Conservation (phyloP, 2,329 filamentous ascomycete species). For the Aulographum hederae region DNA sequence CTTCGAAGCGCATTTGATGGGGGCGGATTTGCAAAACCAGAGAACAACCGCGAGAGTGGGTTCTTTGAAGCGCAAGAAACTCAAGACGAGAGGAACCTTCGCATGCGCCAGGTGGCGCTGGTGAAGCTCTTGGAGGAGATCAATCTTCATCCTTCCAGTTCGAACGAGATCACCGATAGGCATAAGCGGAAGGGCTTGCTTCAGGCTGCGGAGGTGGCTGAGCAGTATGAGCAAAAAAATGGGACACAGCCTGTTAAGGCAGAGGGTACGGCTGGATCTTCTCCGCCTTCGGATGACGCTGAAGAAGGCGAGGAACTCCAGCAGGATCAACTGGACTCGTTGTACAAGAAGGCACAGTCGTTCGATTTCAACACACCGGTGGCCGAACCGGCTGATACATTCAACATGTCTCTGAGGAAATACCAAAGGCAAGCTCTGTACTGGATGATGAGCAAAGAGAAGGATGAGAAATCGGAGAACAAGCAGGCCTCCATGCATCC, state of each 20-base stretch:
- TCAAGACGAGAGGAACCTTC: conserved; percentile 63
- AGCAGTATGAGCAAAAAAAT: conserved; percentile 42
- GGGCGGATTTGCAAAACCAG: conserved; percentile 40
- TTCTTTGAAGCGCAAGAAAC: conserved; percentile 78
- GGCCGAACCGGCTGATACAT: conserved; percentile 65
- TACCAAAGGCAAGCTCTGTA: conserved; percentile 92
- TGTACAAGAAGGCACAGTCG: conserved; percentile 91
- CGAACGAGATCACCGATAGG: conserved; percentile 56
- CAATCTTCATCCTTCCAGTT: conserved; percentile 55
- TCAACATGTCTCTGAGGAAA: conserved; percentile 65
- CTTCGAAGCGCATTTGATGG: conserved; percentile 56
- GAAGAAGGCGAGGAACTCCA: conserved; percentile 86
- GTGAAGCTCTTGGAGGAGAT: conserved; percentile 83
- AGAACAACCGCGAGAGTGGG: conserved; percentile 52
- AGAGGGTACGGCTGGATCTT: conserved; percentile 21
- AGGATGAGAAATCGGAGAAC: conserved; percentile 47
- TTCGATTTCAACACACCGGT: conserved; percentile 90
- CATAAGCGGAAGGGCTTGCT: conserved; percentile 72
- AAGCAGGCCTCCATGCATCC: conserved; percentile 82
- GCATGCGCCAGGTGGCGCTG: conserved; percentile 69
- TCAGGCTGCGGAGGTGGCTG: conserved; percentile 69
- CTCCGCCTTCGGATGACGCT: conserved; percentile 39
- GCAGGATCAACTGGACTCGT: conserved; percentile 80
- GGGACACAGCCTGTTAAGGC: conserved; percentile 20
- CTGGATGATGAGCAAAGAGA: conserved; percentile 95